These are phyloP conservation scores for Helotiales sp. DNA, from an alignment of 2,329 filamentous ascomycete genomes.

Conservation along the genomic window DNA sequence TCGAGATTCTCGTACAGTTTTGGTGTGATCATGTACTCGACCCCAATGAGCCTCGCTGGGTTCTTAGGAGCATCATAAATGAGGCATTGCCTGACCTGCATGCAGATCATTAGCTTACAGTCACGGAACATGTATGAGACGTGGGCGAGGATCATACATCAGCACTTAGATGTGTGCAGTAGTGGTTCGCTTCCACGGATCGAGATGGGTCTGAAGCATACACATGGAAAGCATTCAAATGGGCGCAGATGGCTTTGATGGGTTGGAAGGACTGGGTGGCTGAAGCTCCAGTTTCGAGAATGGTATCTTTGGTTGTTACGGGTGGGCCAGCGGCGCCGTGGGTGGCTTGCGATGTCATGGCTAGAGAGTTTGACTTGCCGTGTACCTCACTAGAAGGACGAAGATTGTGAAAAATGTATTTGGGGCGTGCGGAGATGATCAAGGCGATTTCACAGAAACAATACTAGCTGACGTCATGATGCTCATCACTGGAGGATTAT, in stretches of 20 bases:
- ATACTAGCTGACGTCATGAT: conserved; percentile 3
- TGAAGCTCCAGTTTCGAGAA: conserved; percentile 65
- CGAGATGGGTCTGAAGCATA: conserved; percentile 65
- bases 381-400: not conserved
- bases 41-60: conserved; percentile 75
- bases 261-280: conserved; percentile 71
- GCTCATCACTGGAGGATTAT: not conserved
- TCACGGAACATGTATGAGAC: conserved; percentile 45
- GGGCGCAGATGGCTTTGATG: conserved; percentile 76
- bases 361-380: not conserved
- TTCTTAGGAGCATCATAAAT: conserved; percentile 39
- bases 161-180: conserved; percentile 75
- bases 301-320: conserved; percentile 58
- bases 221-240: conserved; percentile 82
- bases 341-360: conserved; percentile 27
- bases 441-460: too few species aligned
- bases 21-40: conserved; percentile 76
- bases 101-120: not conserved
- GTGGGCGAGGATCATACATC: conserved; percentile 67
- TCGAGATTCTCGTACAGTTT: conserved; percentile 70
- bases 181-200: conserved; percentile 80
- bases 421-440: not conserved
- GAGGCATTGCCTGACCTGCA: conserved; percentile 53
- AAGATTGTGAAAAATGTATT: not conserved
- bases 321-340: conserved; percentile 16